Base-by-base conservation (phyloP, 345 rosid species). In the Citrus inodora region DNA sequence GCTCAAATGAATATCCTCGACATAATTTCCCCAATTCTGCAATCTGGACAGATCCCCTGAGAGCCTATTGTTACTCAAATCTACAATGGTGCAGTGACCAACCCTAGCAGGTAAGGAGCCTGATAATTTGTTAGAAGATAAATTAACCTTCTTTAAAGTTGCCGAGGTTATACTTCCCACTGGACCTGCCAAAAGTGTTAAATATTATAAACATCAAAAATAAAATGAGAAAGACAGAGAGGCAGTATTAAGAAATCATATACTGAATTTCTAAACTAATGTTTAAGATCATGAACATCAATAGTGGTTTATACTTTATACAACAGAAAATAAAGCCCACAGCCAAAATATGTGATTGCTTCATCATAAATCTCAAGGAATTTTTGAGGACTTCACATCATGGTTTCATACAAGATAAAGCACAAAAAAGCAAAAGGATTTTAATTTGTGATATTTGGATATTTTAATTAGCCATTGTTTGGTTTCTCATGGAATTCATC, bases 21-120 rank as follows among this genome's bases (percentile, higher is more conserved):
- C 90, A 67, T 87, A 88, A 85, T 92, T 88, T 38, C 98, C 98
- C 98, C 97, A 94, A 72, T 79, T 79, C 85, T 84, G 89, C 27
- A 93, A 87, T 80, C 94, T 90, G 56, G 97, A 91, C 13, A 93
- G 79, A 68, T 88, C 84, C 42, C 97, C 98, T 60, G 93, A 90
- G 67, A 94, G 83, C 42, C 79, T 82, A 77, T 93, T 94, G 71
- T 92, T 79, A 82, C 97, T 92, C 76, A 94, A 88, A 80, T 94
- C 97, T 80, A 94, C 82, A 75, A 87, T 40, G 56, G 95, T 87
- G 64, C 98, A 93, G 61, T 85, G 90, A 68, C 93, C 98, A 53
- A 90, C 73, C 33, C 73, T 88, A 68, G 79, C 7, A 14, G 97
- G 98, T 82, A 94, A 89, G 33, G 84, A 58, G 9, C 98, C 98